Percentiles rank a stretch among this genome's conserved stretches.
Evolutionary conservation across 116 monocot genomes (phyloP).

Genomic region (Cymodocea nodosa): DNA sequence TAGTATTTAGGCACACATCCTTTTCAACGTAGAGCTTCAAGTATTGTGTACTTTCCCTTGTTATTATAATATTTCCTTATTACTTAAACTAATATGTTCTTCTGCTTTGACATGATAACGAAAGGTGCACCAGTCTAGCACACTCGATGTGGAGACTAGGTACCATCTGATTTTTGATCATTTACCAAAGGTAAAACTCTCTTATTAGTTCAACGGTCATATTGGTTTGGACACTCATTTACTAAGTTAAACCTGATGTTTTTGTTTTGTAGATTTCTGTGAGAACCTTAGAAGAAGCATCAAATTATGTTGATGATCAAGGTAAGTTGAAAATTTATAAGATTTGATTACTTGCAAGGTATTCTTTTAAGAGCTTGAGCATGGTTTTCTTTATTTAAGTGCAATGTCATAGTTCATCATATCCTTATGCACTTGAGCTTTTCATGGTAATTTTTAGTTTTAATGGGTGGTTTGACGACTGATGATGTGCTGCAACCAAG

Average conservation of each 20-base stretch:
- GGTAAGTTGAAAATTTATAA: conserved; percentile 9
- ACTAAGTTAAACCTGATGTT: not conserved
- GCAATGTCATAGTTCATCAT: not conserved
- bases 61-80: no score
- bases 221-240: not conserved
- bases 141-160: conserved; percentile 36
- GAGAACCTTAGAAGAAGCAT: conserved; percentile 21
- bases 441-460: no score
- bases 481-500: conserved; percentile 10
- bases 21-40: no score
- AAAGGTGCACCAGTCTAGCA: conserved; percentile 39
- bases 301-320: conserved; percentile 9
- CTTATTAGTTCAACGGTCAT: not conserved
- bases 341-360: no score
- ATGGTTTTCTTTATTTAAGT: no score
- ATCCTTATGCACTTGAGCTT: not conserved
- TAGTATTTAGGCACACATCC: no score
- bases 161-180: conserved; percentile 32
- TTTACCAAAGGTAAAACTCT: conserved; percentile 38
- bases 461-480: conserved; percentile 24
- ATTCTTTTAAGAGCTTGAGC: no score
- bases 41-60: no score
- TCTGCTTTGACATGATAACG: not conserved
- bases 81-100: no score
- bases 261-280: conserved; percentile 31